Conservation (phyloP, 2,329 filamentous ascomycete genomes). For the Botrytis medusae region DNA sequence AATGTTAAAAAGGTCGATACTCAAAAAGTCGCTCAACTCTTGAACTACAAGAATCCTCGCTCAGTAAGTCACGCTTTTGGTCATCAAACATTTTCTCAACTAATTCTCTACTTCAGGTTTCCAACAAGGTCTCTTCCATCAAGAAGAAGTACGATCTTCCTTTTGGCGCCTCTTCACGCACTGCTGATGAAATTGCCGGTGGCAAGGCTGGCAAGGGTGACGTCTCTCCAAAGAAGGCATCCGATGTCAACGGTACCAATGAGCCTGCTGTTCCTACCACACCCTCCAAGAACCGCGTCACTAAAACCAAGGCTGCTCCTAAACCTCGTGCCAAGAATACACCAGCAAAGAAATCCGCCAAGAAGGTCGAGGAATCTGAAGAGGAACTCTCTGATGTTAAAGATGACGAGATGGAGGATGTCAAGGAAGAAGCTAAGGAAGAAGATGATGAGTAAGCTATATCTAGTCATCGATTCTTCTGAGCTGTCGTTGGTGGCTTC, state of each 20-base stretch:
- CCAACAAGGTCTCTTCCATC: conserved; percentile 30
- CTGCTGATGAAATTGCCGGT: conserved; percentile 1
- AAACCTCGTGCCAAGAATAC: conserved; percentile 26
- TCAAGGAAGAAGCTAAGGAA: background rate
- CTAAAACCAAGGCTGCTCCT: conserved; percentile 13
- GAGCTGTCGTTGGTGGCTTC: background rate
- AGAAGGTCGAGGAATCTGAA: conserved; percentile 12
- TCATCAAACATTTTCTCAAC: background rate
- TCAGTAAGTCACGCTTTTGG: conserved; percentile 26
- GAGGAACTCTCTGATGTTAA: conserved; percentile 13
- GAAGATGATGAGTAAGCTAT: background rate
- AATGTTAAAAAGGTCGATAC: conserved; percentile 29
- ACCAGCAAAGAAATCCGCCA: conserved; percentile 24
- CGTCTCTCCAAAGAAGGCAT: conserved; percentile 16
- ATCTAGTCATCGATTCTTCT: background rate
- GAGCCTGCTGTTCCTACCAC: conserved; percentile 20
- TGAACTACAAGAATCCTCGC: conserved; percentile 29
- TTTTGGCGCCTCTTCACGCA: conserved; percentile 20
- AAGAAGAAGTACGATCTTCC: conserved; percentile 36
- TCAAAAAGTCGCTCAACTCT: conserved; percentile 26
- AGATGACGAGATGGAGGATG: conserved; percentile 8
- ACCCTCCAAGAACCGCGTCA: conserved; percentile 23
- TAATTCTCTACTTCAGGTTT: background rate
- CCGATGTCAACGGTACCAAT: conserved; percentile 15
- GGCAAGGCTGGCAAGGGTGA: background rate